phyloP scores from a whole-genome alignment of 352 stramenopile genomes.

The Thalassiosira allenii region DNA sequence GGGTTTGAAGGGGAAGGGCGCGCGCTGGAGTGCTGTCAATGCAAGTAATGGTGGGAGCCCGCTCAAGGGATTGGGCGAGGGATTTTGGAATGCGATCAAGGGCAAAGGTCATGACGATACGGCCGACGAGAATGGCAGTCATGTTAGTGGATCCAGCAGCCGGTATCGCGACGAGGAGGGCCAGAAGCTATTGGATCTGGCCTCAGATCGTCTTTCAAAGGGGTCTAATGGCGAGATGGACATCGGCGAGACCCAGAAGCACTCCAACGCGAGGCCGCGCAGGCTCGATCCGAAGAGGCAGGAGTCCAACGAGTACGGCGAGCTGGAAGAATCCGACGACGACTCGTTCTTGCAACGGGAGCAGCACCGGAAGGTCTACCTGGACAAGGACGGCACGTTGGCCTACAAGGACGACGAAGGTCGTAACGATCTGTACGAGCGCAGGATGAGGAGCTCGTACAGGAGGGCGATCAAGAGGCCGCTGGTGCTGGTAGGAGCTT shows the following conservation, averaged over 20 bases:
- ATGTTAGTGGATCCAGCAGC: constrained; percentile 9
- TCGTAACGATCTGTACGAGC: constrained; percentile 7
- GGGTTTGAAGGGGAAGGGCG: not conserved
- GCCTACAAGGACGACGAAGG: not conserved
- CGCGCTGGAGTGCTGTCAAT: constrained; percentile 35
- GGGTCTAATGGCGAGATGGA: constrained; percentile 1
- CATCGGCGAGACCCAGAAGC: not conserved
- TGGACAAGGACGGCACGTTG: constrained; percentile 35
- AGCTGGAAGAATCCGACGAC: constrained; percentile 23
- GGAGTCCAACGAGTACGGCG: constrained; percentile 27
- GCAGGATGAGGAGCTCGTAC: constrained; percentile 30
- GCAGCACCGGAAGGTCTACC: constrained; percentile 17
- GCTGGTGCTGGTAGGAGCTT: not conserved
- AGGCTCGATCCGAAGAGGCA: no score
- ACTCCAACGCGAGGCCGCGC: no score
- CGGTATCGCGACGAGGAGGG: constrained; percentile 41
- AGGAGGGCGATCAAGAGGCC: constrained; percentile 16
- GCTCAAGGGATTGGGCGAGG: not conserved
- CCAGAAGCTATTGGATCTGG: constrained; percentile 33
- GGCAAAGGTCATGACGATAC: not conserved
- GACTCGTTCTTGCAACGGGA: constrained; percentile 12
- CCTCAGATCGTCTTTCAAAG: constrained; percentile 29
- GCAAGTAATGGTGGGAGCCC: not conserved
- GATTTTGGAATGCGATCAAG: constrained; percentile 22
- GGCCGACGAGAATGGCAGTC: not conserved